A percentile compares a stretch with the other conserved stretches of the same genome.
phyloP scores from a whole-genome alignment of 768 basidiomycete genomes.

The Lactifluus pinguis region DNA sequence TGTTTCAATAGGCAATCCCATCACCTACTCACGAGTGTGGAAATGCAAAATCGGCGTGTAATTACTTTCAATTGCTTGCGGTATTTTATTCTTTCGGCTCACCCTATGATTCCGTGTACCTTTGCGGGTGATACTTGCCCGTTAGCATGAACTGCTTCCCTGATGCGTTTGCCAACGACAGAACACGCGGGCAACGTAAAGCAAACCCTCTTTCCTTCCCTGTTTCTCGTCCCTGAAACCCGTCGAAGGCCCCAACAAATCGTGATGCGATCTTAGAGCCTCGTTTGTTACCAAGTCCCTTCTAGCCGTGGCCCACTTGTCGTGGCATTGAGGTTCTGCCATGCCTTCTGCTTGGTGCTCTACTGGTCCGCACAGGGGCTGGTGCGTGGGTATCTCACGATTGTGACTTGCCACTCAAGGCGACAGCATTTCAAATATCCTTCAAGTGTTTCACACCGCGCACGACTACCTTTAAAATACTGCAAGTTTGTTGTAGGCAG shows the following conservation, averaged over 20 bases:
- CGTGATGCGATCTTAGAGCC: background rate
- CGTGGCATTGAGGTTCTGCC: background rate
- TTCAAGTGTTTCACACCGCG: background rate
- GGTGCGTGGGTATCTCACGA: background rate
- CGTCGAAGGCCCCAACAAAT: background rate
- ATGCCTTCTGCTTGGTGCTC: background rate
- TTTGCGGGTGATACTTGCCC: background rate
- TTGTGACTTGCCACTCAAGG: background rate
- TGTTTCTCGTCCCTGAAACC: conserved; percentile 7
- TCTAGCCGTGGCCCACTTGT: background rate
- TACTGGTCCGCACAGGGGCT: background rate
- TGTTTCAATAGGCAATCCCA: background rate
- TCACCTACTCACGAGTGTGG: background rate
- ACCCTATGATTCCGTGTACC: background rate
- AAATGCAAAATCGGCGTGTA: background rate
- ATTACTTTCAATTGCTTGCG: background rate
- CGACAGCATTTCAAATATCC: conserved; percentile 5
- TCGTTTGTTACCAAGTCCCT: background rate
- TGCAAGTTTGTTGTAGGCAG: background rate
- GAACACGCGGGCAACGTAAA: background rate
- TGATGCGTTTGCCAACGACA: background rate
- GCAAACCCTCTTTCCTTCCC: background rate
- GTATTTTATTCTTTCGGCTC: background rate
- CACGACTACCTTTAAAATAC: background rate
- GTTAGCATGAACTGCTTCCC: background rate